A percentile compares a stretch with the other conserved stretches of the same genome.
phyloP scores from a whole-genome alignment of 176 grass and related monocot species.

The Dactylis glomerata region DNA sequence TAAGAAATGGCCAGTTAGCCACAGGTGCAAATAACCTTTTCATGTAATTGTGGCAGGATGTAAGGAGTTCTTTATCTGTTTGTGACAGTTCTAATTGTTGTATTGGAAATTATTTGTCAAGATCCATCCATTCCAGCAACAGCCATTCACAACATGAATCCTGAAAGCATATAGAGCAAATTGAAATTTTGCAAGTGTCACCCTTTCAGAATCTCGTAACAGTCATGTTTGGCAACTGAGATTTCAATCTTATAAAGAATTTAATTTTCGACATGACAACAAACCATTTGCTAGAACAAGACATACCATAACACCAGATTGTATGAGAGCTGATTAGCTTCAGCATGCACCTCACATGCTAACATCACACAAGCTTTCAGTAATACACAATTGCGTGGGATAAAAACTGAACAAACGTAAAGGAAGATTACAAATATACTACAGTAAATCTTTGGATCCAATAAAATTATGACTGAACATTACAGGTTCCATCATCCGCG shows the following conservation, averaged over 20 bases:
- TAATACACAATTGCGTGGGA: slow-evolving; percentile 21
- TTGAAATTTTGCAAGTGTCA: not conserved
- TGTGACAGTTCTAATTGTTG: too few species aligned
- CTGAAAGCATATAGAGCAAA: not conserved
- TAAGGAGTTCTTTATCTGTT: too few species aligned
- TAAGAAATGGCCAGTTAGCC: not conserved
- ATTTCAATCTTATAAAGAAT: not conserved
- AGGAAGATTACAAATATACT: slow-evolving; percentile 31
- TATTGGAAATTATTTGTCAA: not conserved
- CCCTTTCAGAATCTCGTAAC: not conserved
- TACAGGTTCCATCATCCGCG: slow-evolving; percentile 26
- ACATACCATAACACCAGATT: not conserved
- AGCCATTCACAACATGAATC: not conserved
- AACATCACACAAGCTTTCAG: slow-evolving; percentile 20
- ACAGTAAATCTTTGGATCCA: slow-evolving; percentile 41
- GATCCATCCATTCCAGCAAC: too few species aligned
- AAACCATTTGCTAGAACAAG: not conserved
- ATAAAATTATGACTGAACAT: slow-evolving; percentile 29
- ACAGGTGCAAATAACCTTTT: not conserved
- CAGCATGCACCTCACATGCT: not conserved
- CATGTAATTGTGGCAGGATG: not conserved
- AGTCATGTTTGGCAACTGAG: not conserved
- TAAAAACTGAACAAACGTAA: slow-evolving; percentile 13
- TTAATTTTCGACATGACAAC: not conserved
- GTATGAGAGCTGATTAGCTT: not conserved